A percentile compares a stretch with the other conserved stretches of the same genome.
phyloP scores from a whole-genome alignment of 371 early-diverging fungal genomes.

The Sporodiniella umbellata region DNA sequence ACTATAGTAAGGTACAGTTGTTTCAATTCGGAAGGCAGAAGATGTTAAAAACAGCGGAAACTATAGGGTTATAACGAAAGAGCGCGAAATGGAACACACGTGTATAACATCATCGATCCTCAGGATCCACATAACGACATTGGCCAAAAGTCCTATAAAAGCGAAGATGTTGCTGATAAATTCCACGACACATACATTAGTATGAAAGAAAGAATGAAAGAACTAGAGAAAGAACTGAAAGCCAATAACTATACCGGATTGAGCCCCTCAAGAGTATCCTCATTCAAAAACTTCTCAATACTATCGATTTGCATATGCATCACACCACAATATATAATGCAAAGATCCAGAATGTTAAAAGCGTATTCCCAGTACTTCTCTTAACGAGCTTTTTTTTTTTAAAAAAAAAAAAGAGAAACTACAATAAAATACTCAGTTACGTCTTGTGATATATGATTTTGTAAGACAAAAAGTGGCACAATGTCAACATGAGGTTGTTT shows the following conservation, averaged over 20 bases:
- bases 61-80: not conserved
- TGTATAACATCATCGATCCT: constrained; percentile 60
- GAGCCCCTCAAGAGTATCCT: not conserved
- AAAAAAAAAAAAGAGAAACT: too few relatives aligned
- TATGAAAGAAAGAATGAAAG: not conserved
- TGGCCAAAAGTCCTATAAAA: constrained; percentile 38
- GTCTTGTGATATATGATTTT: too few relatives aligned
- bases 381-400: too few relatives aligned
- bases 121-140: constrained; percentile 61
- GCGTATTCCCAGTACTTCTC: too few relatives aligned
- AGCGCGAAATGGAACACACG: constrained; percentile 18
- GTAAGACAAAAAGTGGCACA: too few relatives aligned
- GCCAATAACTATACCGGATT: constrained; percentile 5
- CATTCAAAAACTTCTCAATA: constrained; percentile 4
- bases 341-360: constrained; percentile 12
- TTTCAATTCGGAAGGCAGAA: constrained; percentile 14
- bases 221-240: constrained; percentile 15
- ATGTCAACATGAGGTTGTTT: too few relatives aligned
- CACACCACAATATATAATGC: constrained; percentile 14
- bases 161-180: constrained; percentile 2
- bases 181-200: constrained; percentile 25
- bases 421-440: too few relatives aligned
- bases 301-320: constrained; percentile 9
- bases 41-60: constrained; percentile 2
- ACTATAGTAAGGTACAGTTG: constrained; percentile 57